Percentiles rank a stretch among this genome's conserved stretches.
These are phyloP conservation scores for Alternaria arborescens DNA, from an alignment of 2,329 filamentous ascomycete genomes.

Conservation along the genomic window DNA sequence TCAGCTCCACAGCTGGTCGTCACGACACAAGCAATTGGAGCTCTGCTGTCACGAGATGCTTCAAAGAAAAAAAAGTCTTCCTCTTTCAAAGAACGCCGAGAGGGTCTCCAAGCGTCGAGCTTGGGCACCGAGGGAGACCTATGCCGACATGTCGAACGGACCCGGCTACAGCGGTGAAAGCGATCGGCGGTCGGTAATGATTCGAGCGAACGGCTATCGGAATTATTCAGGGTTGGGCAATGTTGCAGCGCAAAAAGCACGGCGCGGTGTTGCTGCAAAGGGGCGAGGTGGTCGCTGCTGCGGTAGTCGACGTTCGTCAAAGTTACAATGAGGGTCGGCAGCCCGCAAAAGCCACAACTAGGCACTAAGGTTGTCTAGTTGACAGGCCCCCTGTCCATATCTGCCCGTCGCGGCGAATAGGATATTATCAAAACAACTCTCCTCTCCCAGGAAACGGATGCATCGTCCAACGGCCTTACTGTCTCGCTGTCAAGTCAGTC, in stretches of 20 bases:
- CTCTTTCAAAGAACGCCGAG: slow-evolving; percentile 18
- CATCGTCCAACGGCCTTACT: slow-evolving; percentile 16
- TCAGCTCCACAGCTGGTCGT: slow-evolving; percentile 15
- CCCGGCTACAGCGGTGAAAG: slow-evolving; percentile 29
- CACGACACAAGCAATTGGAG: slow-evolving; percentile 14
- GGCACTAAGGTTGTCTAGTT: slow-evolving; percentile 24
- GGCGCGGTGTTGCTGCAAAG: slow-evolving; percentile 13
- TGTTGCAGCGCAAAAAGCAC: slow-evolving; percentile 12
- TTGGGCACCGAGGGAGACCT: slow-evolving; percentile 35
- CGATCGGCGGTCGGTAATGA: slow-evolving; percentile 13
- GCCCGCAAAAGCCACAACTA: slow-evolving; percentile 28
- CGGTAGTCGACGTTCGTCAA: slow-evolving; percentile 18
- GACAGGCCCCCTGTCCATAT: slow-evolving; percentile 21
- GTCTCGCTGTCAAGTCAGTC: slow-evolving; percentile 3
- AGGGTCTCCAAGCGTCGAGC: slow-evolving; percentile 39
- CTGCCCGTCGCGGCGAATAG: slow-evolving; percentile 16
- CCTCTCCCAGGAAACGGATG: slow-evolving; percentile 27
- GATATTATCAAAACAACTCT: slow-evolving; percentile 28
- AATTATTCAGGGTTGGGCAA: slow-evolving; percentile 1
- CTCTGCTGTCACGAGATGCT: slow-evolving; percentile 3
- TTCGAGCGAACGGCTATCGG: slow-evolving; percentile 1
- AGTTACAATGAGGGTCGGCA: slow-evolving; percentile 23
- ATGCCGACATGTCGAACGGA: slow-evolving; percentile 38
- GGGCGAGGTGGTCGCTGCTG: slow-evolving; percentile 10
- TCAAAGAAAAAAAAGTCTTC: not conserved